These are phyloP conservation scores for Xylaria hypoxylon DNA, from an alignment of 2,329 filamentous ascomycete genomes.

Conservation along the genomic window DNA sequence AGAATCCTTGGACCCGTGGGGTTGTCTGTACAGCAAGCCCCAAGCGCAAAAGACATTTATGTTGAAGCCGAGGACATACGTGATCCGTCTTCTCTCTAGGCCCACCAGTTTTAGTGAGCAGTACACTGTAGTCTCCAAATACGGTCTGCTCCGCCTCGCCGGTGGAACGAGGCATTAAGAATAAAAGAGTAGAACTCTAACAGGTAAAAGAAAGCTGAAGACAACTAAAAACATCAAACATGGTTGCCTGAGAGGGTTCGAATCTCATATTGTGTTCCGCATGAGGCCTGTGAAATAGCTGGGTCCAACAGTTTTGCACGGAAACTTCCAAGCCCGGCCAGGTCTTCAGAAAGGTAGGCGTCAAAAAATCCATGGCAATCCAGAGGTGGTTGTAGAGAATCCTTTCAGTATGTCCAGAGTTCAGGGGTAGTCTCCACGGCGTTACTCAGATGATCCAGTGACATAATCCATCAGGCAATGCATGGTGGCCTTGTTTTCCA, in stretches of 20 bases:
- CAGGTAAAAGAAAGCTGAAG: conserved; percentile 9
- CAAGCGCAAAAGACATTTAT: neutral
- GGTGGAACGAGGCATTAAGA: conserved; percentile 1
- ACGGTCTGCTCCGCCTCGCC: conserved; percentile 5
- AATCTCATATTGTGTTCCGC: conserved; percentile 22
- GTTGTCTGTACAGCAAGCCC: neutral
- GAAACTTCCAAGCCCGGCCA: conserved; percentile 28
- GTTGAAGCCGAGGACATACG: neutral
- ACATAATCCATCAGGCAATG: conserved; percentile 13
- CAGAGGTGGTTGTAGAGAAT: conserved; percentile 12
- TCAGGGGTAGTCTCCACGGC: conserved; percentile 19
- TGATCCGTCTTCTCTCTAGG: conserved; percentile 3
- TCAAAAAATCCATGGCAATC: conserved; percentile 21
- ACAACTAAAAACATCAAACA: conserved; percentile 5
- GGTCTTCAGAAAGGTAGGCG: conserved; percentile 3
- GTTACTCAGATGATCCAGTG: conserved; percentile 26
- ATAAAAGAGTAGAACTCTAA: conserved; percentile 15
- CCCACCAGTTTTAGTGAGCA: conserved; percentile 1
- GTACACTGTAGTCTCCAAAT: conserved; percentile 2
- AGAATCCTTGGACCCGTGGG: neutral
- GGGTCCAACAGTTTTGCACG: conserved; percentile 13
- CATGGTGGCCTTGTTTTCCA: conserved; percentile 29
- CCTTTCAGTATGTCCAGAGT: conserved; percentile 2
- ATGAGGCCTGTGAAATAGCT: neutral
- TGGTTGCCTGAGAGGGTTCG: conserved; percentile 11